Base-by-base conservation (phyloP, 306 rosid genomes). In the Senna siamea region DNA sequence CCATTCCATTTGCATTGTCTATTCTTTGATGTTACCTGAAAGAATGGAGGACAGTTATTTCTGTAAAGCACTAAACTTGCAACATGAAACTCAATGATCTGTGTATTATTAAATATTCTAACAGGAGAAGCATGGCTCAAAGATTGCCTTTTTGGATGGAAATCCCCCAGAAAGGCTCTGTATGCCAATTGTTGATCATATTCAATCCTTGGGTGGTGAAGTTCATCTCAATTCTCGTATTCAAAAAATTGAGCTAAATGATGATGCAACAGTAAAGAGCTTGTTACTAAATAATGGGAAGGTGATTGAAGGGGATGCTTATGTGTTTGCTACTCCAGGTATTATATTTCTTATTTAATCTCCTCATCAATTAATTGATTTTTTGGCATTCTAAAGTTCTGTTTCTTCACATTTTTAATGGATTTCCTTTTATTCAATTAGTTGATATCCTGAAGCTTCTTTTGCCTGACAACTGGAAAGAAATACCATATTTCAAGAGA, bases 141-240 rank as follows among this genome's bases (percentile, higher is more conserved):
- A 94, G 85, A 91, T 94, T 96, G 98, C 98, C 69, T 94, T 94
- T 84, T 87, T 94, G 83, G 98, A 94, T 78, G 98, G 98, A 26
- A 89, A 81, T 41, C 98, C 98, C 35, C 98, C 98, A 0, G 98
- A 94, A 86, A 91, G 98, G 85, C 97, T 94, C 20, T 94, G 98
- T 80, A 75, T 76, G 93, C 98, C 98, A 14, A 80, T 94, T 78
- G 98, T 85, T 30, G 89, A 94, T 63, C 93, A 94, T 84, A 76
- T 94, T 85, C 88, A 69, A 62, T 89, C 96, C 53, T 81, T 89
- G 77, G 97, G 96, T 30, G 98, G 98, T 52, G 97, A 94, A 87
- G 96, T 94, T 43, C 84, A 78, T 63, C 91, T 91, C 22, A 91
- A 87, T 74, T 94, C 98, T 1, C 87, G 97, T 69, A 88, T 94